phyloP scores from a whole-genome alignment of 371 early-diverging fungal species.

The Mucor saturninus region DNA sequence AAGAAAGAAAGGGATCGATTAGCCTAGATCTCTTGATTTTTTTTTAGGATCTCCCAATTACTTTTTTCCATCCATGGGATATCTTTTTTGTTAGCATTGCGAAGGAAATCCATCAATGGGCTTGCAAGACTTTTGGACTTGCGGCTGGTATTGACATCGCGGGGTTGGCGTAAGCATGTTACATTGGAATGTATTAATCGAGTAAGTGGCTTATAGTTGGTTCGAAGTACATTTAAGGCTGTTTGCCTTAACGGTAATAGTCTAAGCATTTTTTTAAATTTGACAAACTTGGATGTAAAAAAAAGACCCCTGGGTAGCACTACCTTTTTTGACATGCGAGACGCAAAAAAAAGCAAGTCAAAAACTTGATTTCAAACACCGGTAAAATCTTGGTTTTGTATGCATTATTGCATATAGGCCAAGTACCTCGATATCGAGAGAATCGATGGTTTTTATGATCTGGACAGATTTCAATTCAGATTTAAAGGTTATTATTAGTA shows the following conservation, averaged over 20 bases:
- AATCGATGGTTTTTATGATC: too few species aligned
- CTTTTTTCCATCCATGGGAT: slow-evolving; percentile 9
- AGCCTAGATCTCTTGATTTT: neutral
- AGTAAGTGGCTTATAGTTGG: neutral
- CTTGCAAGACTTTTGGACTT: neutral
- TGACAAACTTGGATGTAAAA: neutral
- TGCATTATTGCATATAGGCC: too few species aligned
- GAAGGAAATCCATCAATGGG: neutral
- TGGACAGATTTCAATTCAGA: too few species aligned
- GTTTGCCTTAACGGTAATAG: slow-evolving; percentile 8
- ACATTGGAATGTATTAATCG: neutral
- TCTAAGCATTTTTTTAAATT: slow-evolving; percentile 1
- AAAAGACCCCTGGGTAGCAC: neutral
- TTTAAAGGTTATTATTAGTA: too few species aligned
- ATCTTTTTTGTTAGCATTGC: neutral
- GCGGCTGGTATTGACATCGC: neutral
- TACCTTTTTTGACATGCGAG: neutral
- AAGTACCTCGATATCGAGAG: too few species aligned
- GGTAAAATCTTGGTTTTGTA: too few species aligned
- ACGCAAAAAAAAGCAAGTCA: too few species aligned
- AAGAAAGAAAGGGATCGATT: neutral
- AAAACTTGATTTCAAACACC: too few species aligned
- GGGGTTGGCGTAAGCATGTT: neutral
- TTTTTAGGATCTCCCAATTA: neutral
- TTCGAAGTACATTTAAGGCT: neutral